Evolutionary conservation across 2,329 filamentous ascomycete species (phyloP), one percentile per base, ranked within the genome.

Genomic region (Raffaelea deltoideospora): DNA sequence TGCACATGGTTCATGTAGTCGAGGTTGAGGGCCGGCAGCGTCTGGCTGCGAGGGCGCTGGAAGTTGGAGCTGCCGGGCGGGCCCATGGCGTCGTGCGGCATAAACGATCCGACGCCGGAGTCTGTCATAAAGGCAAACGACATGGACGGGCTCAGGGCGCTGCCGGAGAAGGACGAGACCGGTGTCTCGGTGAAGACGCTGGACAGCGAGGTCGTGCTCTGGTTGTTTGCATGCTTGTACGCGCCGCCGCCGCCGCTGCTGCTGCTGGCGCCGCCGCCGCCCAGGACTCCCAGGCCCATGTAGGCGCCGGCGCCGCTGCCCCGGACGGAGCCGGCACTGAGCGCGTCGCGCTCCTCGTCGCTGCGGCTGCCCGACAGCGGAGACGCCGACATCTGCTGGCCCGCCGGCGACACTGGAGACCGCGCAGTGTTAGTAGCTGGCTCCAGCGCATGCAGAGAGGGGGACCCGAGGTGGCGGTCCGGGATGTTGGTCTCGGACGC

Each of bases 41-140:
- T 93, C 55, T 92, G 85, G 53, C 83, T 90, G 50, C 85, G 70
- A n/a, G 82, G 83, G 38, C 84, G 70, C 48, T 80, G 78, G 45
- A 78, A 75, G 48, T 72, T 73, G 37, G 63, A 59, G 39, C 50
- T 51, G 23, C 52, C 59, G 5, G 50, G 50, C 5, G 54, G 54
- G 9, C 60, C 47, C 26, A 56, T 52, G 22, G 56, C 54, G 29
- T 67, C 64, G 30, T 57, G 45, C 0, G 53, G 40, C 19, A 61
- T 48, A 51, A 87, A 90, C 1, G 74, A 70, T 37, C 76, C 78
- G 4, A 68, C 66, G 40, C 75, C 76, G 11, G 76, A 68, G 45
- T 90, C 79, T 1, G 85, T 80, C 1, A 79, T 82, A 53, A 90
- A 85, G 37, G 61, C 65, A 52, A 88, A 81, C 0, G 81, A 75